Conservation (phyloP, 139 green algal genomes). For the Chlamydomonas schloesseri region DNA sequence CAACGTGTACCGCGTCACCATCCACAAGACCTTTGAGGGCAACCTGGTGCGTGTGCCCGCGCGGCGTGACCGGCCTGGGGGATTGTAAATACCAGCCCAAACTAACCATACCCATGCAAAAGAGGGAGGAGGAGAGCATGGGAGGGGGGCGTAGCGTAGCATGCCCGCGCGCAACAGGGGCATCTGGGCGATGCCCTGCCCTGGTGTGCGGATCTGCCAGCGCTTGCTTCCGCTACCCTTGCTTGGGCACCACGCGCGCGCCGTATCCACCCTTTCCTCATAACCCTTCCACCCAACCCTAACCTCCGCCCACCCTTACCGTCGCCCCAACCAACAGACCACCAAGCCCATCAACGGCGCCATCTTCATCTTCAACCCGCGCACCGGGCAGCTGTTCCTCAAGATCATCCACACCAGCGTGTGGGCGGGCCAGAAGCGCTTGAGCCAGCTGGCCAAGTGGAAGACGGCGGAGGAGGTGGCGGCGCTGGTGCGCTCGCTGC, state of each 20-base stretch:
- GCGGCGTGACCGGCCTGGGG: too few relatives aligned
- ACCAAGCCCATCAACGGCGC: conserved; percentile 99
- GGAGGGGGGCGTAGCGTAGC: too few relatives aligned
- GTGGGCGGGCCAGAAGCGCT: conserved; percentile 99
- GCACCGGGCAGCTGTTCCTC: conserved; percentile 72
- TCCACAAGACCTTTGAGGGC: conserved; percentile 99
- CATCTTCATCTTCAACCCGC: conserved; percentile 99
- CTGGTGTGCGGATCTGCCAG: too few relatives aligned
- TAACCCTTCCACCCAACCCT: background rate
- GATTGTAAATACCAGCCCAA: too few relatives aligned
- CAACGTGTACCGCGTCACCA: conserved; percentile 99
- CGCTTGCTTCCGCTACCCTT: too few relatives aligned
- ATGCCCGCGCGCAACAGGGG: too few relatives aligned
- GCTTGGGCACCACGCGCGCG: too few relatives aligned
- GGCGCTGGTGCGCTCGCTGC: conserved; percentile 94
- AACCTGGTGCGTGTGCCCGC: conserved; percentile 89
- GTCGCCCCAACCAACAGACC: conserved; percentile 9
- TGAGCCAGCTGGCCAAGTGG: conserved; percentile 99
- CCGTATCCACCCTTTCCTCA: too few relatives aligned
- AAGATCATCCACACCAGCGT: conserved; percentile 76
- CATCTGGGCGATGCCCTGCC: too few relatives aligned
- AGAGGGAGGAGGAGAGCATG: too few relatives aligned
- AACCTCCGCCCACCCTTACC: too few relatives aligned
- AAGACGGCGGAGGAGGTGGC: conserved; percentile 99
- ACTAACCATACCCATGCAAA: too few relatives aligned